Evolutionary conservation across 768 basidiomycete species (phyloP).

Genomic region (Auricularia auricula-judae): DNA sequence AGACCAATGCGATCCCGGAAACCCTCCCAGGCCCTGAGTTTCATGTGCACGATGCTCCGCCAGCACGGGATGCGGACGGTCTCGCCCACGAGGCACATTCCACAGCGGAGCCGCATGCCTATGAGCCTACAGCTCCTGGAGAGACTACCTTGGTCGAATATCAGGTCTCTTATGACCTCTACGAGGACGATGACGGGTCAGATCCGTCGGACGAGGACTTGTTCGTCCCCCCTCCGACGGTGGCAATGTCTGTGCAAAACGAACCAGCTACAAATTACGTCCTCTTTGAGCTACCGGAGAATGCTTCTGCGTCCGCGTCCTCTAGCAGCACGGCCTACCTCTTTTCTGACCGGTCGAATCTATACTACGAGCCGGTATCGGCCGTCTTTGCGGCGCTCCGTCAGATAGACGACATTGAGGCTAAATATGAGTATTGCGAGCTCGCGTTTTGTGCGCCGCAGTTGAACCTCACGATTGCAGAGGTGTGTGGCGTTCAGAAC

Average conservation of each 20-base stretch:
- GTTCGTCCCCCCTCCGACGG: neutral
- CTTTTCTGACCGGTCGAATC: slow-evolving; percentile 50
- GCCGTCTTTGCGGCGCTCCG: slow-evolving; percentile 64
- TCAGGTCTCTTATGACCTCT: neutral
- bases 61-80: neutral
- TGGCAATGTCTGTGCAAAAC: neutral
- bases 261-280: neutral
- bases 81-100: neutral
- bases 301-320: neutral
- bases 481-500: slow-evolving; percentile 32
- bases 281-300: neutral
- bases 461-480: slow-evolving; percentile 49
- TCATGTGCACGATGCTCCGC: neutral
- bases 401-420: slow-evolving; percentile 41
- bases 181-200: neutral
- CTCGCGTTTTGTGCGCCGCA: slow-evolving; percentile 63
- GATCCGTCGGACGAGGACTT: neutral
- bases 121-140: neutral
- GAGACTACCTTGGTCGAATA: neutral
- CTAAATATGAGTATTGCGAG: slow-evolving; percentile 35
- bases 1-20: too few species aligned
- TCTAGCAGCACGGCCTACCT: slow-evolving; percentile 28
- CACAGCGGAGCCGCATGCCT: neutral
- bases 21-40: neutral
- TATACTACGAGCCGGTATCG: slow-evolving; percentile 69